A percentile compares a stretch with the other conserved stretches of the same genome.
phyloP scores from a whole-genome alignment of 1,139 yeast genomes.

The Pichia sp. region DNA sequence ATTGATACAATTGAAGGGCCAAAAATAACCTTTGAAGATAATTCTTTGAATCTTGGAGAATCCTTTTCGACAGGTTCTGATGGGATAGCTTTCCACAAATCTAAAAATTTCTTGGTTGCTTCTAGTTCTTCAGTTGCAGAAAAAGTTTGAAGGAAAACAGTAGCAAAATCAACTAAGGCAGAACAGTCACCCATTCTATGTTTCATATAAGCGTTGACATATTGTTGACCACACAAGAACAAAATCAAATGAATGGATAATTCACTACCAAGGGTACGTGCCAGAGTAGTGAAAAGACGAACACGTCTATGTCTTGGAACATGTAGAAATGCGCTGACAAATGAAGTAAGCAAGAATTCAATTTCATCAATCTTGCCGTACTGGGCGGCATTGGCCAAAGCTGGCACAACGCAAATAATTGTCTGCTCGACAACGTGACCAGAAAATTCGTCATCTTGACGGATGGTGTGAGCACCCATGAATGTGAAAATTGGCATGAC shows the following conservation, averaged over 20 bases:
- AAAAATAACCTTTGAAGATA: conserved; percentile 52
- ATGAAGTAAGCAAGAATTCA: conserved; percentile 80
- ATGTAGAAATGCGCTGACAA: conserved; percentile 88
- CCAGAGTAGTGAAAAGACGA: conserved; percentile 68
- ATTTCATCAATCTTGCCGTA: conserved; percentile 48
- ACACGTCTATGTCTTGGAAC: conserved; percentile 96
- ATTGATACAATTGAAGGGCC: conserved; percentile 52
- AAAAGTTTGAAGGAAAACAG: conserved; percentile 61
- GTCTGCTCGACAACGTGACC: conserved; percentile 91
- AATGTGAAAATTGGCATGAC: conserved; percentile 99
- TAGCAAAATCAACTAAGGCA: conserved; percentile 61
- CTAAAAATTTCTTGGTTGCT: conserved; percentile 49
- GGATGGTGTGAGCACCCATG: conserved; percentile 96
- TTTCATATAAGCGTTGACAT: conserved; percentile 42
- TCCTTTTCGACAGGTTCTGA: conserved; percentile 28
- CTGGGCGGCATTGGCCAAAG: conserved; percentile 59
- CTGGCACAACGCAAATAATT: conserved; percentile 83
- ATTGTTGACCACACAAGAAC: conserved; percentile 76
- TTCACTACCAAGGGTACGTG: conserved; percentile 66
- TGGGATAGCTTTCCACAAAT: conserved; percentile 48
- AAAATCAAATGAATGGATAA: conserved; percentile 64
- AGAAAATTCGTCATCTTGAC: conserved; percentile 95
- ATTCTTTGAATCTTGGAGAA: conserved; percentile 27
- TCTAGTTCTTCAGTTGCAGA: conserved; percentile 58
- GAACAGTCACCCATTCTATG: conserved; percentile 59